phyloP scores from a whole-genome alignment of 805 yeast species.

The Teunomyces gatunensis region DNA sequence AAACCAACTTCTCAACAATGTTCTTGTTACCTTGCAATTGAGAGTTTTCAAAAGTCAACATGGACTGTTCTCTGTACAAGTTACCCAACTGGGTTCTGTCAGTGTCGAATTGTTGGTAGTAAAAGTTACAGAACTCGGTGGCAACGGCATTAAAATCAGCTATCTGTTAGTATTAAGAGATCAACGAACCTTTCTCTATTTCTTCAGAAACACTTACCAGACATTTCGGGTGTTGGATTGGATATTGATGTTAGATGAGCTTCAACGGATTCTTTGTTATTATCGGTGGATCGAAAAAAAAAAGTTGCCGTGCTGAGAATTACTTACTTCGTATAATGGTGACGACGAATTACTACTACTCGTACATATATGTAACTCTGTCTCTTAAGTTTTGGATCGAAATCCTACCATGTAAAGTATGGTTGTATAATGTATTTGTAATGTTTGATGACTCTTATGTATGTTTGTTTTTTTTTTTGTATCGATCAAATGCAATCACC shows the following conservation, averaged over 20 bases:
- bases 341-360: not conserved
- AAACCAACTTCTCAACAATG: slow-evolving; percentile 86
- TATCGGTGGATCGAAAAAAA: not conserved
- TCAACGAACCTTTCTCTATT: not conserved
- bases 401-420: not conserved
- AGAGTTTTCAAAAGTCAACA: slow-evolving; percentile 94
- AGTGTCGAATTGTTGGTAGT: slow-evolving; percentile 91
- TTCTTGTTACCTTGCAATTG: slow-evolving; percentile 93
- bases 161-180: slow-evolving; percentile 10
- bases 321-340: not conserved
- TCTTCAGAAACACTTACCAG: slow-evolving; percentile 22
- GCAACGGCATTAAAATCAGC: slow-evolving; percentile 48
- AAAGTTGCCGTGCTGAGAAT: slow-evolving; percentile 2
- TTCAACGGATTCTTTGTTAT: slow-evolving; percentile 1
- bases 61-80: slow-evolving; percentile 93
- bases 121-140: slow-evolving; percentile 86
- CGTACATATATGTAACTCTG: too few species aligned
- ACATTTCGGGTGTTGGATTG: slow-evolving; percentile 16
- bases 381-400: too few species aligned
- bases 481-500: not conserved
- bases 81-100: slow-evolving; percentile 91
- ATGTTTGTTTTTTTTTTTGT: not conserved
- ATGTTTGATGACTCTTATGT: not conserved
- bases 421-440: not conserved
- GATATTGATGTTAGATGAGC: not conserved